phyloP scores from a whole-genome alignment of 1,284 basidiomycete genomes.

The Papiliotrema terrestris region DNA sequence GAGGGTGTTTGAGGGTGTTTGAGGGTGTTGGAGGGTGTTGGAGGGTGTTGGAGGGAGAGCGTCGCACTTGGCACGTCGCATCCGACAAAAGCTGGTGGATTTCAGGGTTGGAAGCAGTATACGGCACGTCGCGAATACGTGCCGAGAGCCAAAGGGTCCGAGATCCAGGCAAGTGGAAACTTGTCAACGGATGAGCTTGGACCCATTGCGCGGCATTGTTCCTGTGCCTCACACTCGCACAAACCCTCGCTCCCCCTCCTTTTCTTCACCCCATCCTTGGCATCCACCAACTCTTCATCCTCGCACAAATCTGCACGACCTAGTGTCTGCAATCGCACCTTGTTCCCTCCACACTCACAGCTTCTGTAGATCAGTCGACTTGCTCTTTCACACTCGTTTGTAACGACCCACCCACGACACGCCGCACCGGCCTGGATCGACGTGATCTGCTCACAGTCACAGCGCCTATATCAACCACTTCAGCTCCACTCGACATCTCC shows the following conservation, averaged over 20 bases:
- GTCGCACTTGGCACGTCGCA: not conserved
- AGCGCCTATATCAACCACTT: not conserved
- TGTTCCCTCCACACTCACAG: not conserved
- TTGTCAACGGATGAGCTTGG: not conserved
- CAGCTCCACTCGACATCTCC: not conserved
- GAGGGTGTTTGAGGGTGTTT: too few relatives aligned
- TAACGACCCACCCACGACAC: constrained; percentile 1
- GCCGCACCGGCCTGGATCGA: not conserved
- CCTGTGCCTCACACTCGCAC: too few relatives aligned
- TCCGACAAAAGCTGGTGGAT: too few relatives aligned
- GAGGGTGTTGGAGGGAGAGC: too few relatives aligned
- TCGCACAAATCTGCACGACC: not conserved
- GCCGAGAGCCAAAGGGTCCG: too few relatives aligned
- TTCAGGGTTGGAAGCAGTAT: too few relatives aligned
- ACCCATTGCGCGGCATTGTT: not conserved
- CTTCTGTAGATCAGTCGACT: constrained; percentile 4
- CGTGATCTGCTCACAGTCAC: not conserved
- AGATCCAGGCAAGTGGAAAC: not conserved
- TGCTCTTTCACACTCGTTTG: constrained; percentile 20
- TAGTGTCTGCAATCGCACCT: not conserved
- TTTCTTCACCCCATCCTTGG: not conserved
- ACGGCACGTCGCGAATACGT: too few relatives aligned
- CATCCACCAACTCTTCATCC: not conserved
- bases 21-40: too few relatives aligned
- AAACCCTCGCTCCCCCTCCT: not conserved